These are phyloP conservation scores for Neurospora sp. DNA, from an alignment of 495 filamentous ascomycete genomes.

Conservation along the genomic window DNA sequence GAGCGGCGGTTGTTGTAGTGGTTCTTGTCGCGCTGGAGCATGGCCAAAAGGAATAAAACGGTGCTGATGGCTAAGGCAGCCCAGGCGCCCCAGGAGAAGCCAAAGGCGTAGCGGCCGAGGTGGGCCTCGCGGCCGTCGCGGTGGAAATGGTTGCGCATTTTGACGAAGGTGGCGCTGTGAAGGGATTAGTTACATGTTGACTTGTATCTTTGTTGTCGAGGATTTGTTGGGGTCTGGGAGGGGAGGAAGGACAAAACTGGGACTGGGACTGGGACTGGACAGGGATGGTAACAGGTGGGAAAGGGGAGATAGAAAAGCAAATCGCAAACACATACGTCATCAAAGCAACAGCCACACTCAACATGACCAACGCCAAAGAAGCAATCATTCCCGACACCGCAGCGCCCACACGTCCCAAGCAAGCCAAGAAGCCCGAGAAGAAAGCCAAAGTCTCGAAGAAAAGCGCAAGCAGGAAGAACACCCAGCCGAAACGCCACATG, in stretches of 20 bases:
- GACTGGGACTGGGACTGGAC: neutral
- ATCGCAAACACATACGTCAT: conserved; percentile 38
- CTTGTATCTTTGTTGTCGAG: neutral
- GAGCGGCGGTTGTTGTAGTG: neutral
- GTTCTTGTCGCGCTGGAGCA: conserved; percentile 8
- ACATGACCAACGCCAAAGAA: conserved; percentile 32
- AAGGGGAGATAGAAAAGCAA: neutral
- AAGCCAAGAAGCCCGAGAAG: conserved; percentile 42
- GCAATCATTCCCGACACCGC: conserved; percentile 31
- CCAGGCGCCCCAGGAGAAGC: conserved; percentile 77
- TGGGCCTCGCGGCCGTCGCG: conserved; percentile 43
- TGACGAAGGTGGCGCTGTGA: conserved; percentile 52
- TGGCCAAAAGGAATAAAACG: conserved; percentile 57
- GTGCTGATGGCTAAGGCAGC: conserved; percentile 60
- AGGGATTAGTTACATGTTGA: neutral
- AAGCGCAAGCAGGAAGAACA: conserved; percentile 63
- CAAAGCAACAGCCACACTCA: conserved; percentile 35
- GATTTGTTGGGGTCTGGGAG: neutral
- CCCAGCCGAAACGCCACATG: conserved; percentile 57
- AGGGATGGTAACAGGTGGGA: neutral
- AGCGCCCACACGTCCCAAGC: conserved; percentile 38
- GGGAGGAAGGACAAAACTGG: neutral
- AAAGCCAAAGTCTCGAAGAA: conserved; percentile 49
- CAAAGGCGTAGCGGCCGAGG: conserved; percentile 66
- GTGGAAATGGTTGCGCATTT: conserved; percentile 63